A percentile compares a stretch with the other conserved stretches of the same genome.
phyloP scores from a whole-genome alignment of 495 filamentous ascomycete genomes.

The Podospora anserina region DNA sequence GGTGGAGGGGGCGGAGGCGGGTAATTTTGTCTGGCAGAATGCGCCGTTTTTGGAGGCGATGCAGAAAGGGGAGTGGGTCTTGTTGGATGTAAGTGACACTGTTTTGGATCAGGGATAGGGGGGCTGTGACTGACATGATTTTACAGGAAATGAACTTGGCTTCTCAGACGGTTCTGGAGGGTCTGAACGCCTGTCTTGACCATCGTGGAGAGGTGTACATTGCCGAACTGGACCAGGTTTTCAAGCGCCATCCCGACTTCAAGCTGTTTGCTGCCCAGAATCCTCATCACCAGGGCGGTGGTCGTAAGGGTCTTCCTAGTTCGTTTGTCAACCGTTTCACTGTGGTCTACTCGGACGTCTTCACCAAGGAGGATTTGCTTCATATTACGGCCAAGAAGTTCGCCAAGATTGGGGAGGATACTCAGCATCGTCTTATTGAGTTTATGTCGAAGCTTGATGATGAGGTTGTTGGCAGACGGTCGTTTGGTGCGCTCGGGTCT shows the following conservation, averaged over 20 bases:
- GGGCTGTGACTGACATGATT: constrained; percentile 10
- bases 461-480: constrained; percentile 60
- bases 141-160: constrained; percentile 89
- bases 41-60: constrained; percentile 94
- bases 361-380: constrained; percentile 74
- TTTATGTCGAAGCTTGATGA: constrained; percentile 78
- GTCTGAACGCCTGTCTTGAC: constrained; percentile 94
- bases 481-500: constrained; percentile 73
- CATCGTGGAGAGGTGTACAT: constrained; percentile 96
- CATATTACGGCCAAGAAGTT: constrained; percentile 77
- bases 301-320: constrained; percentile 88
- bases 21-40: constrained; percentile 91
- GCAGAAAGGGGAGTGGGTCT: constrained; percentile 92
- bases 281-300: constrained; percentile 93
- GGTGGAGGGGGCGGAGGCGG: constrained; percentile 79
- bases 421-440: constrained; percentile 62
- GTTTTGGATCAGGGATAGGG: neutral
- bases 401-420: constrained; percentile 53
- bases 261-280: constrained; percentile 96
- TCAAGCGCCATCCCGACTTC: constrained; percentile 84
- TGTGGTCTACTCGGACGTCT: constrained; percentile 91
- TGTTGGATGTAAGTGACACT: constrained; percentile 61
- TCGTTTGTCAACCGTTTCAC: constrained; percentile 98
- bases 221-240: constrained; percentile 88
- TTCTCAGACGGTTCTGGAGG: constrained; percentile 94